Base-by-base conservation (phyloP, 202 grass and related monocot genomes). In the Digitaria exilis region DNA sequence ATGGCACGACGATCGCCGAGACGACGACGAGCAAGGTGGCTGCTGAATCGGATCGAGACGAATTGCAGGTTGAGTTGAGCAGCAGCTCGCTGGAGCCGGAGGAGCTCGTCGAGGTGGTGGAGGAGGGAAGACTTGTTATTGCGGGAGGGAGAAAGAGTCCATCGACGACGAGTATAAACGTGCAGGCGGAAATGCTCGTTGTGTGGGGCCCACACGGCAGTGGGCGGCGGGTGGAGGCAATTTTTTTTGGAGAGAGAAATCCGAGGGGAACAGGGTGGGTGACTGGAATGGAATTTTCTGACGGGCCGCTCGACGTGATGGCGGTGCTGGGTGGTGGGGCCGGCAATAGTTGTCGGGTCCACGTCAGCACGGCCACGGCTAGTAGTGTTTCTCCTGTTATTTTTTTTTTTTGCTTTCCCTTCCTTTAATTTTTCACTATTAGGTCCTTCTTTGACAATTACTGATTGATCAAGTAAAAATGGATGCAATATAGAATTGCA, bases 211-310 rank as follows among this genome's bases (percentile, higher is more conserved):
- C 79, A 79, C 74, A 31, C 19, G 26, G 32, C 79, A 86, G 66
- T 42, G 15, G 18, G 58, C 16, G 1, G 7, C 13, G 9, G 16
- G 14, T 8, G 26, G 4, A 28, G 28, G 12, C 7, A 14, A n/a
- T n/a, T 24, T 21, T 49, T 44, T 24, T 31, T 6, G 48, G 0
- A 2, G 75, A 42, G 18, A 2, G 16, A 45, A 80, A 15, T 57
- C 41, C 13, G 28, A n/a, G 71, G 10, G 54, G 10, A 79, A 80
- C 25, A 65, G 25, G 37, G 50, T 25, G 63, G 70, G 32, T n/a
- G 52, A 52, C 41, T 41, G 79, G 80, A 56, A 70, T 56, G 52
- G 26, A 63, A 46, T 69, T 75, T 88, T 59, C 6, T 0, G 82
- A 12, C 21, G 54, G 26, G 64, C 7, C 35, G 80, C 66, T 41